phyloP scores from a whole-genome alignment of 495 filamentous ascomycete genomes.

The Trichoderma virens region DNA sequence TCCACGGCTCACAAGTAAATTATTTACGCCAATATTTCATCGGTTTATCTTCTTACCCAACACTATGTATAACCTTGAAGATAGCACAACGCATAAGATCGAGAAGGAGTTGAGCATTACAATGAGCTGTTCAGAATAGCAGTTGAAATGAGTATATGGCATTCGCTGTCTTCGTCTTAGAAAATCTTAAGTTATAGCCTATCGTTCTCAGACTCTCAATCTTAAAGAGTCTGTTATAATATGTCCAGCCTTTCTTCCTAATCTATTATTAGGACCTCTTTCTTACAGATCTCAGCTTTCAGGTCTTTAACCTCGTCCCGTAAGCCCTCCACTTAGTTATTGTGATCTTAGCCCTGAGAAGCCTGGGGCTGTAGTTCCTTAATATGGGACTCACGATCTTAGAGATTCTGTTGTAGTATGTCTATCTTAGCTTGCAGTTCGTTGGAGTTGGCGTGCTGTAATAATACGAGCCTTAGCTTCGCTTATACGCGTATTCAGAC shows the following conservation, averaged over 20 bases:
- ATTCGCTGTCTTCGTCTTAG: too few relatives aligned
- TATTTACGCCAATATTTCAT: too few relatives aligned
- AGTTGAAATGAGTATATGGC: too few relatives aligned
- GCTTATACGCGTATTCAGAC: too few relatives aligned
- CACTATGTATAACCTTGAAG: too few relatives aligned
- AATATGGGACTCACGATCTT: slow-evolving; percentile 45
- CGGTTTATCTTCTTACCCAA: too few relatives aligned
- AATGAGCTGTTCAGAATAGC: too few relatives aligned
- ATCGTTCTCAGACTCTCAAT: slow-evolving; percentile 42
- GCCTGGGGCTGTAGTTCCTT: slow-evolving; percentile 43
- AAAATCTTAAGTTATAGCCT: background rate
- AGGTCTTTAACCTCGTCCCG: slow-evolving; percentile 54
- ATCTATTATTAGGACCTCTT: slow-evolving; percentile 38
- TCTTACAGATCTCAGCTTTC: slow-evolving; percentile 48
- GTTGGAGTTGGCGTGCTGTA: slow-evolving; percentile 54
- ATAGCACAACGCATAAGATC: too few relatives aligned
- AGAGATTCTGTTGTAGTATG: slow-evolving; percentile 40
- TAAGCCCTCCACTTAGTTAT: slow-evolving; percentile 41
- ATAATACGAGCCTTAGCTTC: too few relatives aligned
- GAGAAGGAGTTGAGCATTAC: too few relatives aligned
- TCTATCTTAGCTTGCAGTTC: slow-evolving; percentile 53
- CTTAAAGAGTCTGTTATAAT: slow-evolving; percentile 43
- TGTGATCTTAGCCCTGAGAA: slow-evolving; percentile 38
- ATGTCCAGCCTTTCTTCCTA: slow-evolving; percentile 37
- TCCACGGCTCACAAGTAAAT: too few relatives aligned